Base-by-base conservation (phyloP, 2,329 filamentous ascomycete species). In the Fusarium sp. region DNA sequence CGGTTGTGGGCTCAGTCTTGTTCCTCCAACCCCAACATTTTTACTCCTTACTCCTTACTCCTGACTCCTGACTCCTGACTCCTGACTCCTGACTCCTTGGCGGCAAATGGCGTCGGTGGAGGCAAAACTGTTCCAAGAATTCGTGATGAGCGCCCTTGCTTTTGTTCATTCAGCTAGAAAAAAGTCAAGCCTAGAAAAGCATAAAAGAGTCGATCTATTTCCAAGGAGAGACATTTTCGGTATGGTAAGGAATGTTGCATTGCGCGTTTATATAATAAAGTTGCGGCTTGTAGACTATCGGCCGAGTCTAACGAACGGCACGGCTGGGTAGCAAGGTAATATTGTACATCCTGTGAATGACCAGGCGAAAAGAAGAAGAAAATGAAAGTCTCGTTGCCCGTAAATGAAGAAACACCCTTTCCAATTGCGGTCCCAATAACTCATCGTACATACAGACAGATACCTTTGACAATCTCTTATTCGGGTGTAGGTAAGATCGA, bases 161-260 rank as follows among this genome's bases (percentile, higher is more conserved):
- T 56, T 54, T 57, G 10, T 39, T 45, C n/a, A 29, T 35, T 55
- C 33, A 61, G 37, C 37, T 45, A 39, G 19, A 25, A 41, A 37
- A 64, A 44, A 41, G 27, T n/a, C 35, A 38, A 29, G 46, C 23
- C 16, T 39, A 44, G 27, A 25, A 23, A 44, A 64, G 33, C 31
- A 12, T 33, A 49, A 71, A 58, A 25, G 19, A 18, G 70, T 37
- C 29, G 63, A 71, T 61, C 41, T 33, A 44, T 58, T 60, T 37
- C 49, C 66, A 37, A 19, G 48, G 33, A 35, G 37, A 25, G 39
- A 7, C 33, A 52, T 56, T 37, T 61, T 49, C 29, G 45, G 48
- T 37, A 63, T 70, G 41, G 46, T 23, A 67, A 73, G 70, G 70
- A 73, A 73, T 73, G 70, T 56, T 61, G 44, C 54, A 57, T 58